Evolutionary conservation across 805 yeast species (phyloP).

Genomic region (Candida silvicultrix): DNA sequence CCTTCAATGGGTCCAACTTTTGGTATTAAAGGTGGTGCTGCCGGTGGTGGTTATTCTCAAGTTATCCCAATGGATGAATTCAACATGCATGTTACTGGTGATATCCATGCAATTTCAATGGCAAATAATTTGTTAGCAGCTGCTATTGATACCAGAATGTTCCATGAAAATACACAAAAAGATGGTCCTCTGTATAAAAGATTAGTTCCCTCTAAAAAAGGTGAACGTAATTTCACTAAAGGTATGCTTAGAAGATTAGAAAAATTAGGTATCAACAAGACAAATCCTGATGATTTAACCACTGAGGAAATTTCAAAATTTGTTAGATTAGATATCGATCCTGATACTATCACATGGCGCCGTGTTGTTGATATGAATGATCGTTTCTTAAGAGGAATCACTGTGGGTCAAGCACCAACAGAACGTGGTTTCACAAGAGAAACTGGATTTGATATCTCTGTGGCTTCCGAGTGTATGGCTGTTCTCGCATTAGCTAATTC

Average conservation of each 20-base stretch:
- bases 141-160: conserved; percentile 94
- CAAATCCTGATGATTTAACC: conserved; percentile 75
- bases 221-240: conserved; percentile 68
- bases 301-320: conserved; percentile 68
- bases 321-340: conserved; percentile 84
- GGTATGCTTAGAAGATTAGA: conserved; percentile 72
- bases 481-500: conserved; percentile 79
- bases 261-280: conserved; percentile 75
- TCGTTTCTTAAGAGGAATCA: conserved; percentile 81
- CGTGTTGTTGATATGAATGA: conserved; percentile 95
- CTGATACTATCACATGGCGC: conserved; percentile 82
- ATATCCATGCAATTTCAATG: conserved; percentile 91
- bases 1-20: conserved; percentile 99
- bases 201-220: conserved; percentile 81
- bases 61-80: conserved; percentile 99
- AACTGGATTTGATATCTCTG: conserved; percentile 94
- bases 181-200: conserved; percentile 77
- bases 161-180: conserved; percentile 87
- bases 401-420: conserved; percentile 88
- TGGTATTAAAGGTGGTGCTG: conserved; percentile 99
- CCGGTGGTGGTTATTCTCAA: conserved; percentile 98
- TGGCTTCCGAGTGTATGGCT: conserved; percentile 96
- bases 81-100: conserved; percentile 96
- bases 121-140: conserved; percentile 94
- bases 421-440: conserved; percentile 83